Base-by-base conservation (phyloP, 2,329 filamentous ascomycete genomes). In the Fusarium dlaminii region DNA sequence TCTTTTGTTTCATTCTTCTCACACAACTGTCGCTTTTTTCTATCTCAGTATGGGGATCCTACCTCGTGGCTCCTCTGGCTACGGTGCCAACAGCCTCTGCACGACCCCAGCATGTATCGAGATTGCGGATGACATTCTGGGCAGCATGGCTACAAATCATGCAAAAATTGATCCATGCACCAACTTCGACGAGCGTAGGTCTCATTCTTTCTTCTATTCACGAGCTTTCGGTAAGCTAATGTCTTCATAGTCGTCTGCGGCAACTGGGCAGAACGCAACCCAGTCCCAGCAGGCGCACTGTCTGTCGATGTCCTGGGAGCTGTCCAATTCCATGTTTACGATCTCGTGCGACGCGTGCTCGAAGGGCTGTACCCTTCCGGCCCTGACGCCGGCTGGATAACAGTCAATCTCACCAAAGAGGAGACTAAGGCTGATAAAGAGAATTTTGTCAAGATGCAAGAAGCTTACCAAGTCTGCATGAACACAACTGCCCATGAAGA, bases 371-470 rank as follows among this genome's bases (percentile, higher is more conserved):
- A 90, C 67, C 90, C 90, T 8, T 90, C 68, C 91, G 93, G 88
- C 83, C 40, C 63, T 5, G 39, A 64, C 7, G 62, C 56, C 6
- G 72, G 62, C 45, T 72, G 70, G 70, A 72, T 72, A 49, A 68
- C 68, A 0, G 68, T 73, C 18, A 51, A 61, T 32, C 45, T 72
- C n/a, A 69, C 69, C 3, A 55, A 80, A 2, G 77, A 82, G 9
- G 83, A 84, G 43, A 84, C 83, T 5, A 82, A 37, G 24, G 46
- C 83, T 3, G 90, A 92, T 63, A 84, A 89, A 76, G 80, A 87
- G 34, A 94, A 93, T 78, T 93, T 93, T 76, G 80, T 88, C 65
- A 91, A 92, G 80, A 82, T 94, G 78, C 89, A 92, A 79, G 82
- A 86, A 51, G 88, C 87, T 2, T 94, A 93, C 77, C 82, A 89